These are phyloP conservation scores for Bertia moriformis DNA, from an alignment of 2,329 filamentous ascomycete species.

Conservation along the genomic window DNA sequence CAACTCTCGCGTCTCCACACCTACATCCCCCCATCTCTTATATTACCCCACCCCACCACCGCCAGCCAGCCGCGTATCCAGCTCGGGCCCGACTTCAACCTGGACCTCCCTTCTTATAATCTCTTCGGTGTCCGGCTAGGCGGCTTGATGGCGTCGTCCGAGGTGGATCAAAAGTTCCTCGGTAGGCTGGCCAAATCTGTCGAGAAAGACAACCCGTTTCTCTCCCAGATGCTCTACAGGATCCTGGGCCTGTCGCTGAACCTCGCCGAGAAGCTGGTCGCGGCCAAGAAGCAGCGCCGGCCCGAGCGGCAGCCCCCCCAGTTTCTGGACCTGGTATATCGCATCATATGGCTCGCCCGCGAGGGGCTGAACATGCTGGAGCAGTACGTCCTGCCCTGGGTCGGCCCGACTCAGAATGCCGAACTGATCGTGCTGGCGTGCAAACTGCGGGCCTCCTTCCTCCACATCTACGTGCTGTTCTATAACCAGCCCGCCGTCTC, in stretches of 20 bases:
- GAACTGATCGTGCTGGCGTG: conserved; percentile 82
- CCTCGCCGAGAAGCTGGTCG: conserved; percentile 69
- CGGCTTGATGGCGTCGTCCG: conserved; percentile 71
- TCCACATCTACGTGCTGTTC: conserved; percentile 92
- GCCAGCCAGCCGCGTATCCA: too few relatives aligned
- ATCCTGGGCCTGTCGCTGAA: conserved; percentile 81
- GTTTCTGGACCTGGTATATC: conserved; percentile 66
- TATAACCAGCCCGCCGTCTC: conserved; percentile 77
- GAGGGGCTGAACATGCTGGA: conserved; percentile 84
- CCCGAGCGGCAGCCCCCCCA: conserved; percentile 70
- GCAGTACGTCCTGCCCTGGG: conserved; percentile 73
- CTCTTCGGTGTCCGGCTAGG: conserved; percentile 1
- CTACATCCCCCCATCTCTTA: too few relatives aligned
- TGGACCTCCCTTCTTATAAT: conserved; percentile 1
- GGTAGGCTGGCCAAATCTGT: conserved; percentile 74
- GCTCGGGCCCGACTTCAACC: too few relatives aligned
- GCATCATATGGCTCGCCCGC: conserved; percentile 88
- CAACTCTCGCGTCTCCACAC: too few relatives aligned
- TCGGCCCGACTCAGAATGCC: conserved; percentile 46
- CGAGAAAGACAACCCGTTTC: conserved; percentile 60
- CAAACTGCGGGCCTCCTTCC: conserved; percentile 86
- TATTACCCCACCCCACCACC: too few relatives aligned
- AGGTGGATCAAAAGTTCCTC: conserved; percentile 95
- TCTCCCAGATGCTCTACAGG: conserved; percentile 75
- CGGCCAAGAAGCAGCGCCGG: conserved; percentile 68